Percentiles rank a stretch among this genome's conserved stretches.
Conservation (phyloP, 1,284 basidiomycete genomes). For the Rhizopogon hawkerae region DNA sequence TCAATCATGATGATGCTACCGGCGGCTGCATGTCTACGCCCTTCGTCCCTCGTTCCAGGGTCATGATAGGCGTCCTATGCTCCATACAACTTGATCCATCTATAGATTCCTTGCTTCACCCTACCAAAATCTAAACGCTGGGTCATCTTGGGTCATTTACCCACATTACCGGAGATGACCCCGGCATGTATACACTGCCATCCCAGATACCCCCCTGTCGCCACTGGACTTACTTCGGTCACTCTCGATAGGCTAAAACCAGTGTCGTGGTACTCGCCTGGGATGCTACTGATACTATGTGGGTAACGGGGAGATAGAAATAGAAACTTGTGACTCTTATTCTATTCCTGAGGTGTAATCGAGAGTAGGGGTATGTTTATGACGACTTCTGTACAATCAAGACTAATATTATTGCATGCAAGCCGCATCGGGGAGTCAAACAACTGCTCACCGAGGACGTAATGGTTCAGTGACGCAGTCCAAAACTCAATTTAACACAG, state of each 20-base stretch:
- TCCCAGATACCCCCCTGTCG: not conserved
- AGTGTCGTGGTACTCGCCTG: not conserved
- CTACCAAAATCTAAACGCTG: not conserved
- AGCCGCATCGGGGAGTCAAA: not conserved
- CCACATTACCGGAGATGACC: constrained; percentile 1
- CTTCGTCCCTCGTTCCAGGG: not conserved
- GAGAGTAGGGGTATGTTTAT: not conserved
- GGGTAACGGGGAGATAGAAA: not conserved
- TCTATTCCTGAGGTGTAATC: not conserved
- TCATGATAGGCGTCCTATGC: constrained; percentile 1
- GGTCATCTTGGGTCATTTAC: not conserved
- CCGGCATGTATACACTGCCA: not conserved
- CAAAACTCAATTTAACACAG: not conserved
- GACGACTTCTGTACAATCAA: no score
- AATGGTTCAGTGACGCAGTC: not conserved
- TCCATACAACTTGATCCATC: not conserved
- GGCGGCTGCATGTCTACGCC: not conserved
- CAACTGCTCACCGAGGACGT: constrained; percentile 2
- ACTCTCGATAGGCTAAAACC: not conserved
- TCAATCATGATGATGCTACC: not conserved
- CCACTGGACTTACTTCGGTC: not conserved
- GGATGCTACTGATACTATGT: not conserved
- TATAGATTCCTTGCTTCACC: not conserved
- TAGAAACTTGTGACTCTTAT: not conserved
- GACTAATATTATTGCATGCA: not conserved